phyloP scores from a whole-genome alignment of 306 rosid species.

The Clitoria ternatea region DNA sequence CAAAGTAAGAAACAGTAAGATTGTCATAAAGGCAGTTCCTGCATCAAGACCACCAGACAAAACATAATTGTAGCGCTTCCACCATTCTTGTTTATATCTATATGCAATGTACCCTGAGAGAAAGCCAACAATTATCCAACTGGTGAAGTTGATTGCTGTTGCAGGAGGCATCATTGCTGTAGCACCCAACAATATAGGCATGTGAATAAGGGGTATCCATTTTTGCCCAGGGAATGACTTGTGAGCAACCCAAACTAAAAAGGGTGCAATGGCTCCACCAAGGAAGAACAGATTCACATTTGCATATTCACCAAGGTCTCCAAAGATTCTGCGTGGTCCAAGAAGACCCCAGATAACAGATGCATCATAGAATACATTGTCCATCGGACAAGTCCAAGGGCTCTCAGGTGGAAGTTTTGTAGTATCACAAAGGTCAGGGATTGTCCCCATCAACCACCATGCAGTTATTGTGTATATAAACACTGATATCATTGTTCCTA shows the following conservation, averaged over 20 bases:
- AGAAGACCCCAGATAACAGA: conserved; percentile 89
- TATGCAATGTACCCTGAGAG: conserved; percentile 49
- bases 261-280: conserved; percentile 67
- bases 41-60: conserved; percentile 84
- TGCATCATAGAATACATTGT: conserved; percentile 70
- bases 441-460: conserved; percentile 74
- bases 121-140: conserved; percentile 60
- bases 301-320: conserved; percentile 69
- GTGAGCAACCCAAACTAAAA: conserved; percentile 67
- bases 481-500: conserved; percentile 62
- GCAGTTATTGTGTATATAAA: conserved; percentile 56
- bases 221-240: conserved; percentile 49
- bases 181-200: conserved; percentile 69
- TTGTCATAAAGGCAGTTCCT: conserved; percentile 75
- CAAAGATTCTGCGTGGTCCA: conserved; percentile 83
- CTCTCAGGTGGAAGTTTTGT: conserved; percentile 38
- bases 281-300: conserved; percentile 65
- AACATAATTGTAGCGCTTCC: conserved; percentile 66
- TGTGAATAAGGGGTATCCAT: conserved; percentile 58
- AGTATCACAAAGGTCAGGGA: conserved; percentile 69
- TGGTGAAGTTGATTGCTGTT: conserved; percentile 59
- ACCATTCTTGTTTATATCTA: conserved; percentile 46
- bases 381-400: conserved; percentile 85
- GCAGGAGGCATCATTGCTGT: conserved; percentile 83
- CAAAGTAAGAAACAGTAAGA: conserved; percentile 50